A percentile compares a stretch with the other conserved stretches of the same genome.
phyloP scores from a whole-genome alignment of 2,329 filamentous ascomycete genomes.

The Talaromyces rugulosus region DNA sequence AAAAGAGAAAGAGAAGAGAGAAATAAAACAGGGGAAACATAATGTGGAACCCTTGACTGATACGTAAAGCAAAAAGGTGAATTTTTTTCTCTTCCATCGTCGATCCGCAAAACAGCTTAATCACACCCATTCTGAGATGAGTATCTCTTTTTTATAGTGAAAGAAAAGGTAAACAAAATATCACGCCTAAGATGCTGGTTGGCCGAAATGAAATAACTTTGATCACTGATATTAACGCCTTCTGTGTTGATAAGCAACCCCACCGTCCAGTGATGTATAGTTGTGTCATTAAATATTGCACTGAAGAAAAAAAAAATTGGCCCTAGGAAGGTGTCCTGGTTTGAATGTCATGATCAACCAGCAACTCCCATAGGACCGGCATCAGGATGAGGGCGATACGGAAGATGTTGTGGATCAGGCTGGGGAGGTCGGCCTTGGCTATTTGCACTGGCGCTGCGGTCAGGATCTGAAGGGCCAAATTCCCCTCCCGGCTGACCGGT shows the following conservation, averaged over 20 bases:
- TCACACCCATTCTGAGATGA: neutral
- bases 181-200: conserved; percentile 13
- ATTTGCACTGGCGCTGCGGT: conserved; percentile 32
- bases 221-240: conserved; percentile 13
- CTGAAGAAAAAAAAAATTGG: conserved; percentile 6
- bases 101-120: neutral
- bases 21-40: conserved; percentile 6
- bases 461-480: conserved; percentile 18
- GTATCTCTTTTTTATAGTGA: neutral
- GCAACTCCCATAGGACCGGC: conserved; percentile 38
- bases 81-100: neutral
- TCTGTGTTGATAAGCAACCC: conserved; percentile 10
- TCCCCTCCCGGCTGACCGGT: conserved; percentile 20
- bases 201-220: conserved; percentile 12
- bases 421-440: conserved; percentile 22
- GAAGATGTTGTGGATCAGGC: conserved; percentile 28
- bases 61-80: neutral
- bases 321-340: neutral
- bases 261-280: conserved; percentile 5
- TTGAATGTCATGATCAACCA: conserved; percentile 19
- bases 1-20: conserved; percentile 13
- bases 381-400: conserved; percentile 34
- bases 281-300: conserved; percentile 10
- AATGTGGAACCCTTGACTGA: conserved; percentile 12
- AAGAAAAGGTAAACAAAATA: conserved; percentile 4